A percentile compares a stretch with the other conserved stretches of the same genome.
Evolutionary conservation across 345 rosid genomes (phyloP).

Genomic region (Bruguiera sexangula): DNA sequence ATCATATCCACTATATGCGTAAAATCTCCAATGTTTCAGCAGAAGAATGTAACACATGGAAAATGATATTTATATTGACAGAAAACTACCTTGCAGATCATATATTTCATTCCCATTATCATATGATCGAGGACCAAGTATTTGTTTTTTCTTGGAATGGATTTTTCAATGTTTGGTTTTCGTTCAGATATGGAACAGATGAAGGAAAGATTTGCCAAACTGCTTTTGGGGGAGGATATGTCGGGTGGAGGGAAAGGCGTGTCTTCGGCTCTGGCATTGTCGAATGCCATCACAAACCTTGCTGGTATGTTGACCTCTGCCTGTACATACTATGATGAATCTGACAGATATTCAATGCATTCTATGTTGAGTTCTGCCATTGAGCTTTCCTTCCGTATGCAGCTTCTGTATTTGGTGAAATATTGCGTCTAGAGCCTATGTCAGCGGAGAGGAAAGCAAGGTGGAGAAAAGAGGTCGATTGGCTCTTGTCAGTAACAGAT

Average conservation of each 20-base stretch:
- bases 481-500: conserved; percentile 41
- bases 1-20: no score
- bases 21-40: no score
- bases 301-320: conserved; percentile 26
- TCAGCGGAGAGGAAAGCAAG: conserved; percentile 35
- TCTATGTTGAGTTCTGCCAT: not conserved
- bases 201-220: conserved; percentile 43
- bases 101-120: no score
- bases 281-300: conserved; percentile 48
- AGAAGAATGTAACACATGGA: no score
- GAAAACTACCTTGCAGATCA: no score
- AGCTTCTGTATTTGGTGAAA: conserved; percentile 51
- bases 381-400: conserved; percentile 10
- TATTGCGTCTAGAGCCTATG: conserved; percentile 40
- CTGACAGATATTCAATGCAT: not conserved
- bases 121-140: not conserved
- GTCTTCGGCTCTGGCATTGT: conserved; percentile 44
- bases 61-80: no score
- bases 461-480: conserved; percentile 43
- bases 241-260: conserved; percentile 52
- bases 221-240: conserved; percentile 52
- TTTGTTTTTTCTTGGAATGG: not conserved
- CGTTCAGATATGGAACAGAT: conserved; percentile 40
- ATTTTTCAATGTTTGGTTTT: not conserved
- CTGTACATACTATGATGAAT: not conserved